Evolutionary conservation across 345 rosid species (phyloP).

Genomic region (Geranium brycei): DNA sequence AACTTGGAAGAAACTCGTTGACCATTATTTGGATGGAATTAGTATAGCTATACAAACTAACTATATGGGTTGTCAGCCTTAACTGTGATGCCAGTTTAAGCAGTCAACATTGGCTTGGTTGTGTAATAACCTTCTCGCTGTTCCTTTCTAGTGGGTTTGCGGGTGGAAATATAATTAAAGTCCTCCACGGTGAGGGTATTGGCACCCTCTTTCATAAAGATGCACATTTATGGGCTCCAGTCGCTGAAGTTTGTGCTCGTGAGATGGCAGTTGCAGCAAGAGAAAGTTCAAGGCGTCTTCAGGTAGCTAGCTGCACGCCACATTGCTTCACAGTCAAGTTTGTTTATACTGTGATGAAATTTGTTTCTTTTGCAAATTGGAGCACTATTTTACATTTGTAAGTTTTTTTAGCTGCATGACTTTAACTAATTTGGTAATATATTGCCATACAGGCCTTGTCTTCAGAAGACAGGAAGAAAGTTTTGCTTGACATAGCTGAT

Average conservation of each 20-base stretch:
- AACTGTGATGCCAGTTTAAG: background rate
- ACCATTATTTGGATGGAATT: background rate
- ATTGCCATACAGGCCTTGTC: slow-evolving; percentile 43
- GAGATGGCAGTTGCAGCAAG: slow-evolving; percentile 94
- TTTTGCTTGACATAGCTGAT: slow-evolving; percentile 69
- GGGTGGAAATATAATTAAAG: slow-evolving; percentile 57
- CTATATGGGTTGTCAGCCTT: background rate
- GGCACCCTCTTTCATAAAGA: slow-evolving; percentile 94
- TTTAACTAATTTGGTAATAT: slow-evolving; percentile 6
- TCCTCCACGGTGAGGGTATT: slow-evolving; percentile 70
- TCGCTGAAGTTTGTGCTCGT: slow-evolving; percentile 45
- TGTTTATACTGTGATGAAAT: background rate
- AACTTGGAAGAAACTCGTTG: background rate
- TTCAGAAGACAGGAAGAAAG: slow-evolving; percentile 56
- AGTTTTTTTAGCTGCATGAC: no score
- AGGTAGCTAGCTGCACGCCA: slow-evolving; percentile 32
- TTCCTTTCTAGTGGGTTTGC: slow-evolving; percentile 60
- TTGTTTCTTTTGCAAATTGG: background rate
- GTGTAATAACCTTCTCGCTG: slow-evolving; percentile 4
- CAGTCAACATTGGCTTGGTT: slow-evolving; percentile 3
- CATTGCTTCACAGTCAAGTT: slow-evolving; percentile 1
- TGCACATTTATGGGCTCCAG: slow-evolving; percentile 58
- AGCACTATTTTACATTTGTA: background rate
- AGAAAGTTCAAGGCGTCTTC: slow-evolving; percentile 81
- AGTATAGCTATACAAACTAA: background rate